These are phyloP conservation scores for Saccharomyces paradoxus DNA, from an alignment of 805 yeast genomes.

Conservation along the genomic window DNA sequence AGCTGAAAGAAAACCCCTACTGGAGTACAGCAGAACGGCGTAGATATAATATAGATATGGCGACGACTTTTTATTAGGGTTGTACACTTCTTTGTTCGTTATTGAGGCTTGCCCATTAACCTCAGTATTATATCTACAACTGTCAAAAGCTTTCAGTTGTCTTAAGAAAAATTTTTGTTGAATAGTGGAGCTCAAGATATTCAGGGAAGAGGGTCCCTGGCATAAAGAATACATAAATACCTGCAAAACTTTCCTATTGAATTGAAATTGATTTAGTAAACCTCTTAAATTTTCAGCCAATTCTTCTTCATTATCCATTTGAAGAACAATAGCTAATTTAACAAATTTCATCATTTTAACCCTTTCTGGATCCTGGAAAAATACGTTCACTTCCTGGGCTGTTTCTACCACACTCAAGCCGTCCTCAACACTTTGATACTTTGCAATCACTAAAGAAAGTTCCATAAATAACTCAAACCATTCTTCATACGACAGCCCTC, in stretches of 20 bases:
- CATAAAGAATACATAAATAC: conserved; percentile 61
- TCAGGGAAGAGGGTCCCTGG: conserved; percentile 47
- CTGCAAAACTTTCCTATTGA: conserved; percentile 59
- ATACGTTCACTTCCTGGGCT: conserved; percentile 73
- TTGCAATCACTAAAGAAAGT: conserved; percentile 60
- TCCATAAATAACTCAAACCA: conserved; percentile 87
- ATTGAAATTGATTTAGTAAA: conserved; percentile 62
- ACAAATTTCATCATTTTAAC: conserved; percentile 56
- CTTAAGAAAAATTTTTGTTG: conserved; percentile 87
- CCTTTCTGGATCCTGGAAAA: conserved; percentile 54
- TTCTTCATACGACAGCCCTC: conserved; percentile 66
- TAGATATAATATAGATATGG: conserved; percentile 73
- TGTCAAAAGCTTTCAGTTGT: conserved; percentile 83
- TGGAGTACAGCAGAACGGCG: conserved; percentile 70
- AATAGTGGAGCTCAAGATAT: conserved; percentile 62
- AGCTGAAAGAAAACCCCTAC: conserved; percentile 76
- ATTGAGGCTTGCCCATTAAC: conserved; percentile 77
- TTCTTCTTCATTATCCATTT: conserved; percentile 43
- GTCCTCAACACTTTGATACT: conserved; percentile 49
- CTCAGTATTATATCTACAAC: conserved; percentile 43
- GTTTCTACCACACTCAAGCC: conserved; percentile 64
- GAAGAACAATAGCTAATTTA: conserved; percentile 50
- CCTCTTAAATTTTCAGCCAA: conserved; percentile 53
- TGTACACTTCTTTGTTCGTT: conserved; percentile 40
- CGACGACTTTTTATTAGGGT: conserved; percentile 38